Percentiles rank a stretch among this genome's conserved stretches.
Evolutionary conservation across 495 filamentous ascomycete species (phyloP).

Genomic region (Aspergillus cristatus): DNA sequence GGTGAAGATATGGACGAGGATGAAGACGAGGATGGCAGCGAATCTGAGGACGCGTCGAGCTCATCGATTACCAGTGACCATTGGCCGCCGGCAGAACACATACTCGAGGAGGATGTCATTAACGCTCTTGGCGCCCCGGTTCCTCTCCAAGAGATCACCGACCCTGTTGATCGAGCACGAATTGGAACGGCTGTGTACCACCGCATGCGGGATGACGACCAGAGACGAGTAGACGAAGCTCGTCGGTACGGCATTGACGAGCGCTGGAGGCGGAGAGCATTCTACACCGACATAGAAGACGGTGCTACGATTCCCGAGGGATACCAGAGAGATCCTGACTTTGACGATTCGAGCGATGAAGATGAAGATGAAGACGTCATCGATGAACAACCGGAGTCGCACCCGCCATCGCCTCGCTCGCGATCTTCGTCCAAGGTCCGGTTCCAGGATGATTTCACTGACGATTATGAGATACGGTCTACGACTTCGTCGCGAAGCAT

Average conservation of each 20-base stretch:
- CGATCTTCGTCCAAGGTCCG: slow-evolving; percentile 78
- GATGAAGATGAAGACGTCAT: slow-evolving; percentile 15
- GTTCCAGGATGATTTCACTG: slow-evolving; percentile 61
- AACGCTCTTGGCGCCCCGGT: slow-evolving; percentile 29
- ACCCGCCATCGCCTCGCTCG: slow-evolving; percentile 54
- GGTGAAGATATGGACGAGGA: slow-evolving; percentile 5
- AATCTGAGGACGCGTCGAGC: slow-evolving; percentile 22
- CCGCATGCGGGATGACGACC: slow-evolving; percentile 34
- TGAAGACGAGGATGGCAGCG: slow-evolving; percentile 17
- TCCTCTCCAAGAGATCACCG: slow-evolving; percentile 30
- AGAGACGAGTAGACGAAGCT: slow-evolving; percentile 27
- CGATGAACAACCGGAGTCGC: slow-evolving; percentile 35
- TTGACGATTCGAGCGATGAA: slow-evolving; percentile 26
- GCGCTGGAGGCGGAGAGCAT: slow-evolving; percentile 62
- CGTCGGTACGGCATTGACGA: slow-evolving; percentile 53
- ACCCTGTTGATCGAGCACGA: slow-evolving; percentile 30
- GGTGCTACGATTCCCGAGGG: slow-evolving; percentile 54
- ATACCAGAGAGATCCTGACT: slow-evolving; percentile 54
- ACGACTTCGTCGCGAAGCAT: slow-evolving; percentile 73
- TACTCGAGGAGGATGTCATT: slow-evolving; percentile 32
- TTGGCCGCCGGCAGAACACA: slow-evolving; percentile 34
- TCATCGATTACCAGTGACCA: slow-evolving; percentile 24
- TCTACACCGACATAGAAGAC: slow-evolving; percentile 77
- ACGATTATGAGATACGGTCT: slow-evolving; percentile 64
- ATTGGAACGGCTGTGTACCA: slow-evolving; percentile 31